Conservation (phyloP, 2,329 filamentous ascomycete species). For the Colletotrichum eleusines region DNA sequence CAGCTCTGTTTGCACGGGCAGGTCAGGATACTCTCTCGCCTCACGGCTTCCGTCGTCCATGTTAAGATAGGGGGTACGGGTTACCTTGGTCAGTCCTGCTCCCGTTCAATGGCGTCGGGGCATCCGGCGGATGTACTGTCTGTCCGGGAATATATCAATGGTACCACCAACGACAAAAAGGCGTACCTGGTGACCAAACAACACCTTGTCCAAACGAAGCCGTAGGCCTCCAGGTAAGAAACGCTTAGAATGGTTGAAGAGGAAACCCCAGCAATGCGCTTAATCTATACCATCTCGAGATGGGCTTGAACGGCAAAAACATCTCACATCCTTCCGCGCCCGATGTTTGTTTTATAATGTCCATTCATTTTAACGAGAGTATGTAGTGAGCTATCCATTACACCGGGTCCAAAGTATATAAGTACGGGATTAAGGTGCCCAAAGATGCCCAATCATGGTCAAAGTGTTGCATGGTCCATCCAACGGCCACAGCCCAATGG, state of each 20-base stretch:
- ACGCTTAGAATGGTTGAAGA: background rate
- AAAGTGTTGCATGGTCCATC: background rate
- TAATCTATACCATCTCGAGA: accelerated
- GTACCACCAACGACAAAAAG: background rate
- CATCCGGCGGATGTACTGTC: no score
- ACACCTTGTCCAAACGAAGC: no score
- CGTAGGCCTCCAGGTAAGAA: no score
- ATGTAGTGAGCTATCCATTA: constrained; percentile 31
- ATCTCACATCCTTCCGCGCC: background rate
- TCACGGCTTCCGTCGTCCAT: no score
- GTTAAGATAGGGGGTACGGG: no score
- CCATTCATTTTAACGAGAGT: constrained; percentile 17
- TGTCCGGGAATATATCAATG: no score
- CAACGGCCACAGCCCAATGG: background rate
- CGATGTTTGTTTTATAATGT: background rate
- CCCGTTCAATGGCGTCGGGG: no score
- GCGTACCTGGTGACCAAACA: background rate
- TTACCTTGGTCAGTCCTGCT: no score
- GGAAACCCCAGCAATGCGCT: background rate
- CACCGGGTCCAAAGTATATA: constrained; percentile 28
- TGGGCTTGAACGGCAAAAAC: accelerated
- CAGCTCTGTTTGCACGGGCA: no score
- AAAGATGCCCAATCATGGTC: constrained; percentile 13
- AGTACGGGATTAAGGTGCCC: constrained; percentile 17
- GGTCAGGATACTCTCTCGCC: no score